Evolutionary conservation across 352 stramenopile species (phyloP), one percentile per base, ranked within the genome.

Genomic region (Phytopythium sindhum): DNA sequence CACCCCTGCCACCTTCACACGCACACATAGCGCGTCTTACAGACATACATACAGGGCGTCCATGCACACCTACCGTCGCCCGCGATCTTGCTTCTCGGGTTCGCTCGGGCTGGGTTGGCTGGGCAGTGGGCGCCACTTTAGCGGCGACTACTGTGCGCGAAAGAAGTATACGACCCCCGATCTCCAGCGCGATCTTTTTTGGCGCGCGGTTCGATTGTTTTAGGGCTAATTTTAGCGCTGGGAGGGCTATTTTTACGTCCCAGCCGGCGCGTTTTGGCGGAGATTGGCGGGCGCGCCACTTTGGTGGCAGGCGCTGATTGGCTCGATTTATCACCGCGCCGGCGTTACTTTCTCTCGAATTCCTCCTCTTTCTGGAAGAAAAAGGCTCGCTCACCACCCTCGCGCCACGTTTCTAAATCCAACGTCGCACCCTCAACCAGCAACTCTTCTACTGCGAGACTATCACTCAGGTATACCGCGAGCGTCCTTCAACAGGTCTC

Each of bases 291-390:
- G 33, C 33, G 33, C 10, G 33, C 5, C 37, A 61, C 54, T 78
- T 83, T 71, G 64, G 67, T 83, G 75, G 68, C 75, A 84, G 64
- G 29, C 31, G 57, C 56, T 82, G 72, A 84, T 84, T 84, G 76
- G 76, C 53, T 56, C 23, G 31, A 59, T 59, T 39, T 42, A 19
- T 2, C 26, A 23, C 47, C 24, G 12, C 12, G 28, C 29, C 39
- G 41, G 62, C 50, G 63, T 72, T 78, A 54, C 57, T 61, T 29
- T 26, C 26, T 24, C 19, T 28, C 14, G 41, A 45, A 44, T 56
- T 56, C 45, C 56, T 24, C 7, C 42, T n/a, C 33, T 39, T n/a
- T 45, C 39, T 45, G 39, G 39, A 45, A 45, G 39, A 23, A 45
- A 45, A n/a, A 45, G 39, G 33, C 33, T 39, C 33, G 7, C 33